Conservation (phyloP, 2,329 filamentous ascomycete genomes). For the Diaporthe citri region DNA sequence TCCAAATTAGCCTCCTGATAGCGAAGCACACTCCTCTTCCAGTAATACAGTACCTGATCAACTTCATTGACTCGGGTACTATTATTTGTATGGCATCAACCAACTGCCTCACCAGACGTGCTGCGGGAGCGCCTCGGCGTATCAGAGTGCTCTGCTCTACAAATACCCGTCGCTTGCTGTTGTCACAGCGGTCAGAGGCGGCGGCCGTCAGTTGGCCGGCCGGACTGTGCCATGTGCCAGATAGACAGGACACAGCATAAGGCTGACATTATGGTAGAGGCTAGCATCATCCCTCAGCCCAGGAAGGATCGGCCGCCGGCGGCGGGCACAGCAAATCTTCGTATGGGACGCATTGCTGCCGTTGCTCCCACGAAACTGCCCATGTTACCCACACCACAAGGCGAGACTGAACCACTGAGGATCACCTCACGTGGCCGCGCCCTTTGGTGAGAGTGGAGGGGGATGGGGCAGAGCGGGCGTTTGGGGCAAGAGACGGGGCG, state of each 20-base stretch:
- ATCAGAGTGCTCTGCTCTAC: neutral
- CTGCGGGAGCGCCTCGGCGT: too few species aligned
- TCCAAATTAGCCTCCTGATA: neutral
- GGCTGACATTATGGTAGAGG: neutral
- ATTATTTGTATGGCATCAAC: neutral
- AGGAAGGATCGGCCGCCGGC: slow-evolving; percentile 2
- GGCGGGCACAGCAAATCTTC: neutral
- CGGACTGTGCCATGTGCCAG: neutral
- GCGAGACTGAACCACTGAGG: neutral
- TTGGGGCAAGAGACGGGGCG: neutral
- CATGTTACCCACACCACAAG: neutral
- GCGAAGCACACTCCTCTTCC: neutral
- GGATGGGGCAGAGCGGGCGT: neutral
- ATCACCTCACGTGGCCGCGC: slow-evolving; percentile 9
- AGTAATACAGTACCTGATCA: neutral
- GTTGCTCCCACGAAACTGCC: neutral
- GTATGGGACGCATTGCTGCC: neutral
- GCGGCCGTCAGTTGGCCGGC: slow-evolving; percentile 13
- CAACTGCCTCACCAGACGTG: neutral
- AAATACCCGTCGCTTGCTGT: neutral
- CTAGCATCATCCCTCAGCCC: neutral
- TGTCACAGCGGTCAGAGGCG: neutral
- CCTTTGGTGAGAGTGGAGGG: neutral
- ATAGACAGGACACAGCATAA: slow-evolving; percentile 6
- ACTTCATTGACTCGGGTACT: neutral